phyloP scores from a whole-genome alignment of 2,329 filamentous ascomycete species.

The Sclerotinia sclerotiorum region DNA sequence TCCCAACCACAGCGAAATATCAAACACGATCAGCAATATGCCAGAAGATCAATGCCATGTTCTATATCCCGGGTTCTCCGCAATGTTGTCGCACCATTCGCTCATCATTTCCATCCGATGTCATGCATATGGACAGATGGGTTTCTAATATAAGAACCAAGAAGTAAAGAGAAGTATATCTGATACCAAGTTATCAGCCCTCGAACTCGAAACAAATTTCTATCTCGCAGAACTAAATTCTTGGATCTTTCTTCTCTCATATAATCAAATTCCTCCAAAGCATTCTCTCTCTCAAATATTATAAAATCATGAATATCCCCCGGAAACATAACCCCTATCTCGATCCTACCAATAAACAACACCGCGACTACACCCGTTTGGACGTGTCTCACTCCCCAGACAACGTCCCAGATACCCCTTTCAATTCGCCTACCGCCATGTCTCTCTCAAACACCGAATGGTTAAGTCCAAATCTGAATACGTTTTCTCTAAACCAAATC shows the following conservation, averaged over 20 bases:
- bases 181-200: neutral
- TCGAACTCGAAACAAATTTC: conserved; percentile 4
- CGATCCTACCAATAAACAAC: conserved; percentile 18
- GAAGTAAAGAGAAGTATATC: neutral
- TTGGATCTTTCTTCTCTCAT: neutral
- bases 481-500: conserved; percentile 13
- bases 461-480: neutral
- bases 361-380: conserved; percentile 11
- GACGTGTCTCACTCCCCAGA: conserved; percentile 13
- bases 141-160: conserved; percentile 9
- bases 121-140: neutral
- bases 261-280: neutral
- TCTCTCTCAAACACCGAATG: conserved; percentile 5
- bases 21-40: conserved; percentile 2
- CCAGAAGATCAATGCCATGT: conserved; percentile 4
- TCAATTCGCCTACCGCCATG: conserved; percentile 19
- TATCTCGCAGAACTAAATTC: neutral
- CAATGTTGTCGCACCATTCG: conserved; percentile 7
- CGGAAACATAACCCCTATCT: conserved; percentile 18
- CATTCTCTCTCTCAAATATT: neutral
- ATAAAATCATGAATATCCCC: conserved; percentile 12
- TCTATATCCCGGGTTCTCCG: conserved; percentile 2
- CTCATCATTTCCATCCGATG: conserved; percentile 4
- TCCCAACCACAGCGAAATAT: conserved; percentile 11
- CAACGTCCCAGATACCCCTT: conserved; percentile 20